A percentile compares a stretch with the other conserved stretches of the same genome.
Conservation (phyloP, 192 early-diverging fungal species). For the Backusella luteola region DNA sequence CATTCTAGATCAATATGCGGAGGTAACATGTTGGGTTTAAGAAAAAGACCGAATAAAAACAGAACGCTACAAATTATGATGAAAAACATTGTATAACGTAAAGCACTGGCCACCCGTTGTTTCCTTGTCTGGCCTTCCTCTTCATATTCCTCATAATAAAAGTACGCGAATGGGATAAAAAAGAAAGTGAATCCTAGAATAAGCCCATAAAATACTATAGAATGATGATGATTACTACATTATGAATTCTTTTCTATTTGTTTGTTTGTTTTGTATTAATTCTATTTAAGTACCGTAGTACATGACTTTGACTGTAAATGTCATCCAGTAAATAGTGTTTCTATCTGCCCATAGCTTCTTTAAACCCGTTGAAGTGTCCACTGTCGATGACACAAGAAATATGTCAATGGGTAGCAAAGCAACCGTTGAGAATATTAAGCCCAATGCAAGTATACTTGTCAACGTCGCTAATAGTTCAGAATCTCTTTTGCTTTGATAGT, state of each 20-base stretch:
- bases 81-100: constrained; percentile 51
- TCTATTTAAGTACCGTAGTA: constrained; percentile 42
- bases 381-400: constrained; percentile 54
- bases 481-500: constrained; percentile 45
- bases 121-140: constrained; percentile 29
- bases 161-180: constrained; percentile 57
- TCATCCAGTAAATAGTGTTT: constrained; percentile 42
- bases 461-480: constrained; percentile 42
- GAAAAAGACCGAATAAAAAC: constrained; percentile 48
- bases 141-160: constrained; percentile 55
- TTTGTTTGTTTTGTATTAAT: neutral
- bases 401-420: constrained; percentile 54
- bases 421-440: constrained; percentile 41
- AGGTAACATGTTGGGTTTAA: constrained; percentile 35
- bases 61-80: constrained; percentile 38
- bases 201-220: constrained; percentile 41
- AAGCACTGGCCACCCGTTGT: constrained; percentile 33
- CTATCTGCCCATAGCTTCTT: constrained; percentile 55
- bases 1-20: constrained; percentile 44
- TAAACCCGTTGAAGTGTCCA: constrained; percentile 50
- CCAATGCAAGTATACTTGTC: constrained; percentile 39
- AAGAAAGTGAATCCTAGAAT: constrained; percentile 44
- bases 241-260: neutral
- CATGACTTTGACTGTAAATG: constrained; percentile 31
- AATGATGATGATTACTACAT: neutral